These are phyloP conservation scores for Gossypium raimondii DNA, from an alignment of 345 rosid genomes.

Conservation along the genomic window DNA sequence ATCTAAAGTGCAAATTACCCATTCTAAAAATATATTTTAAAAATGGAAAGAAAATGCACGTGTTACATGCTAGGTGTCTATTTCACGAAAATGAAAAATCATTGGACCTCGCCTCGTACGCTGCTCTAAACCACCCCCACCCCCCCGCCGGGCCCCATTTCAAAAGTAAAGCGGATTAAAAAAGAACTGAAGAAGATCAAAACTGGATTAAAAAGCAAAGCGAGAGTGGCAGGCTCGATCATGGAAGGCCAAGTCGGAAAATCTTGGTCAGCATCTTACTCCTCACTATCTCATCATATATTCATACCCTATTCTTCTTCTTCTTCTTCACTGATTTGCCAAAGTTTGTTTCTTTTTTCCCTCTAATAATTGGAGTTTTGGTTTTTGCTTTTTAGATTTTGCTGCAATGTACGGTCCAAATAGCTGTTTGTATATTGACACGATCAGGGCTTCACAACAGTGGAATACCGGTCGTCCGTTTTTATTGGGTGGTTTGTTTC, in stretches of 20 bases:
- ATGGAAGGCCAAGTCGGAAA: constrained; percentile 5
- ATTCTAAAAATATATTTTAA: too few relatives aligned
- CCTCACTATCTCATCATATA: not conserved
- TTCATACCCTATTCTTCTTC: constrained; percentile 9
- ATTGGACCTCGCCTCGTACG: not conserved
- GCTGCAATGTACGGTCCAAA: constrained; percentile 46
- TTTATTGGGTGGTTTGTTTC: constrained; percentile 53
- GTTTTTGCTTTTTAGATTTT: not conserved
- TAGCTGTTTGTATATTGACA: constrained; percentile 30
- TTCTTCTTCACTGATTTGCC: not conserved
- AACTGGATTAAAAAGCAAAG: constrained; percentile 7
- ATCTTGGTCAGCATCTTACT: not conserved
- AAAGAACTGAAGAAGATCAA: not conserved
- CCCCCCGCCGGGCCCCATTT: too few relatives aligned
- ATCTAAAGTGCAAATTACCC: too few relatives aligned
- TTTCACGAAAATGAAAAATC: not conserved
- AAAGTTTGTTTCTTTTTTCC: not conserved
- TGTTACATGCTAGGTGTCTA: not conserved
- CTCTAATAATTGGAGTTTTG: too few relatives aligned
- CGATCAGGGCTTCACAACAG: constrained; percentile 28
- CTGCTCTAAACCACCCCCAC: not conserved
- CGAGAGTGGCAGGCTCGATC: not conserved
- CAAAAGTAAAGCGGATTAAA: not conserved
- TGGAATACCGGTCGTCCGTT: constrained; percentile 21
- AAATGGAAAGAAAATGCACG: not conserved